Conservation (phyloP, 306 rosid genomes). For the Argentina anserina region DNA sequence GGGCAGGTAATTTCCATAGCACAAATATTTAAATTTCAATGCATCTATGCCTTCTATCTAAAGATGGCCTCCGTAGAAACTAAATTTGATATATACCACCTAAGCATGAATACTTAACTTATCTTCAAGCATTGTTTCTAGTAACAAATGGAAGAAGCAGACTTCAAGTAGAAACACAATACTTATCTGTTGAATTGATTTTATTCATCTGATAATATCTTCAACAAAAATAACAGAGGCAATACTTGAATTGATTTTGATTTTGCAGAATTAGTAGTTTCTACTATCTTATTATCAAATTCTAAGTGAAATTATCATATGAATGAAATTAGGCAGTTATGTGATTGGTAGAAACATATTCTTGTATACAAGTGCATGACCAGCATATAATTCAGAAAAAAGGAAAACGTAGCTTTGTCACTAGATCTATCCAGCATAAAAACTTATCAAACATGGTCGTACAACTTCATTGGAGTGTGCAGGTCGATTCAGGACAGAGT, state of each 20-base stretch:
- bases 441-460: not conserved
- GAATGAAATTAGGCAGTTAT: not conserved
- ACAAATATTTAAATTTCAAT: not conserved
- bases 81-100: not conserved
- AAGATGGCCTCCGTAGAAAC: not conserved
- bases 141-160: not conserved
- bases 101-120: not conserved
- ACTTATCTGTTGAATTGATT: not conserved
- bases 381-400: not conserved
- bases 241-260: not conserved
- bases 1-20: not conserved
- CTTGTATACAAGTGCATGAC: not conserved
- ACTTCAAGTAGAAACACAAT: not conserved
- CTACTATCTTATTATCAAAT: not conserved
- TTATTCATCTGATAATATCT: not conserved
- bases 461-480: not conserved
- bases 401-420: not conserved
- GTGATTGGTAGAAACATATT: not conserved
- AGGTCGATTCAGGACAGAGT: not conserved
- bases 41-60: not conserved
- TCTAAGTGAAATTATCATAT: not conserved
- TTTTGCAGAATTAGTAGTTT: not conserved
- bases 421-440: not conserved
- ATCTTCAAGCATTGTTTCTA: not conserved
- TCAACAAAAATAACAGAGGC: not conserved